Evolutionary conservation across 495 filamentous ascomycete species (phyloP).

Genomic region (Extremus antarcticus): DNA sequence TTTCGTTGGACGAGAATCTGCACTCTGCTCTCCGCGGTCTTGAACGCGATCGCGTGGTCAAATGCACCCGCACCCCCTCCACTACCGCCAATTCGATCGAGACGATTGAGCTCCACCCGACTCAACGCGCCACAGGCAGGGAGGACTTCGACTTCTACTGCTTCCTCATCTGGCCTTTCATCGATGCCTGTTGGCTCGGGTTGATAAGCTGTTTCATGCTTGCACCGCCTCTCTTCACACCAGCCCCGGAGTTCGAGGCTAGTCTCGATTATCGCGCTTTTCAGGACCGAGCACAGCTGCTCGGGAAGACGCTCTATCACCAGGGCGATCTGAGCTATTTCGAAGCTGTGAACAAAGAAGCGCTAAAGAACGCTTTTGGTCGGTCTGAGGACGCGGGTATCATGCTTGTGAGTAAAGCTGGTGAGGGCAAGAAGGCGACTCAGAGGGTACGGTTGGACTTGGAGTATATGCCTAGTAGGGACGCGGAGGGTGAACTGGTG

Average conservation of each 20-base stretch:
- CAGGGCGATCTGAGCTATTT: slow-evolving; percentile 95
- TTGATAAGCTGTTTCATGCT: slow-evolving; percentile 77
- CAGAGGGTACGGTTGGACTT: slow-evolving; percentile 52
- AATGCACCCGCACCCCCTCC: slow-evolving; percentile 46
- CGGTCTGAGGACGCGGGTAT: slow-evolving; percentile 89
- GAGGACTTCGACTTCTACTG: slow-evolving; percentile 98
- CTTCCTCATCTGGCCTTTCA: slow-evolving; percentile 96
- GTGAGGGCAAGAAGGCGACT: slow-evolving; percentile 47
- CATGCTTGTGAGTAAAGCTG: slow-evolving; percentile 41
- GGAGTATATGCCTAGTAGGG: slow-evolving; percentile 68
- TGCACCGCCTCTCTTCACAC: slow-evolving; percentile 53
- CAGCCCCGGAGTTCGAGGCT: slow-evolving; percentile 35
- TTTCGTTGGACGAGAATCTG: slow-evolving; percentile 68
- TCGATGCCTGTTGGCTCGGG: slow-evolving; percentile 85
- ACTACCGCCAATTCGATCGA: slow-evolving; percentile 36
- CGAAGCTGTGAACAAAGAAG: slow-evolving; percentile 96
- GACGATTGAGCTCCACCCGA: slow-evolving; percentile 60
- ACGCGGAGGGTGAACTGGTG: slow-evolving; percentile 50
- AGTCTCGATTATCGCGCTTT: slow-evolving; percentile 66
- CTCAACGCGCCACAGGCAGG: slow-evolving; percentile 63
- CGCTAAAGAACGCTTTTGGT: slow-evolving; percentile 81
- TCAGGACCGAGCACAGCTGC: slow-evolving; percentile 72
- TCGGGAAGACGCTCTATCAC: slow-evolving; percentile 94
- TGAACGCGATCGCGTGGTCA: slow-evolving; percentile 71
- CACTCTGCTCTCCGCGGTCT: slow-evolving; percentile 65